Evolutionary conservation across 495 filamentous ascomycete species (phyloP), one percentile per base, ranked within the genome.

Genomic region (Hypoxylon crocopeplum): DNA sequence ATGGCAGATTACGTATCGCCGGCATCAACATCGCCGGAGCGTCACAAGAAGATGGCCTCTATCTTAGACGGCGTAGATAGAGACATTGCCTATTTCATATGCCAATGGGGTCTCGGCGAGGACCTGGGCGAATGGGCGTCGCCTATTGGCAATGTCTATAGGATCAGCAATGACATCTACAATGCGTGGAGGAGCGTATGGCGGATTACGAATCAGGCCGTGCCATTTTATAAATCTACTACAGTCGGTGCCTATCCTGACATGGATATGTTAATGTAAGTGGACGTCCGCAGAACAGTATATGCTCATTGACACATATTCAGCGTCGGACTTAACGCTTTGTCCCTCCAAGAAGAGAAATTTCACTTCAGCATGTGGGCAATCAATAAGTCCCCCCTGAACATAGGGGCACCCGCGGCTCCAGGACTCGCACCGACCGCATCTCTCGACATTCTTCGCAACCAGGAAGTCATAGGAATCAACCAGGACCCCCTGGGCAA

Each of bases 321-420:
- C 36, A 59, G 56, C 44, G 22, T 74, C 32, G 71, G 72, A 4
- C 72, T 72, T 33, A 62, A 64, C 4, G 66, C 59, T n/a, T 32
- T 72, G 7, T 67, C 64, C 1, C 42, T 56, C 21, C 52, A 68
- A 52, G 76, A 83, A 56, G 76, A 82, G 20, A 72, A 76, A 32
- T 77, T 79, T 0, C 84, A 86, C 64, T 84, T 86, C 53, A 76
- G 76, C 1, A 63, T 86, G 37, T 86, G 83, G 83, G 80, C 79
- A 37, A 80, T 83, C 21, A 62, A 79, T 48, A 86, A 85, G 64
- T 82, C 78, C 11, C 80, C 82, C 0, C 70, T 86, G 5, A 68
- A 78, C 16, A 81, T 87, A 30, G 81, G 82, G 0, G 77, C 69
- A 1, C 79, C 78, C 1, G 69, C 81, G 8, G 58, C 59, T 20